Evolutionary conservation across 768 basidiomycete genomes (phyloP).

Genomic region (Guyanaporus albipodus): DNA sequence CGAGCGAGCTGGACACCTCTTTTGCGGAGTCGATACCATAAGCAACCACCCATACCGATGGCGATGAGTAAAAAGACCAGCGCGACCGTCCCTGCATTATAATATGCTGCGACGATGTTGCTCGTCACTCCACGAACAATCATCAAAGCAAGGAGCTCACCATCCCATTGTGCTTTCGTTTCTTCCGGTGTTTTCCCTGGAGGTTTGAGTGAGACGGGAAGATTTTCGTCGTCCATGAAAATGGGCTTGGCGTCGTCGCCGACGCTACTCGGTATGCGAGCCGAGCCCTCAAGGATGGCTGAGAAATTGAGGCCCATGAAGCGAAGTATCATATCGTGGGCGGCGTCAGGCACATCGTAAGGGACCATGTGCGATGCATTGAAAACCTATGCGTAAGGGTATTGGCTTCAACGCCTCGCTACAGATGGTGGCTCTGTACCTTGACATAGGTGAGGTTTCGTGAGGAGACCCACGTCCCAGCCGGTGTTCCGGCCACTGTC

Average conservation of each 20-base stretch:
- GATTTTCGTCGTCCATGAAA: constrained; percentile 45
- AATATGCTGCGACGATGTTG: constrained; percentile 63
- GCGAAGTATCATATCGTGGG: constrained; percentile 98
- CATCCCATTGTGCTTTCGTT: constrained; percentile 88
- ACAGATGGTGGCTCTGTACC: constrained; percentile 35
- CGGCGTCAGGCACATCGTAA: constrained; percentile 77
- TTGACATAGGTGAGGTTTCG: constrained; percentile 93
- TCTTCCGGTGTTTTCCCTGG: constrained; percentile 65
- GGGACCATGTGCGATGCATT: constrained; percentile 97
- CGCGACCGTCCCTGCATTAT: constrained; percentile 86
- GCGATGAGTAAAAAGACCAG: constrained; percentile 77
- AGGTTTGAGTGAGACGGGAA: constrained; percentile 34
- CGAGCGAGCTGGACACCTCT: constrained; percentile 25
- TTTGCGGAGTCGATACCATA: constrained; percentile 63
- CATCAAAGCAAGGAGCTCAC: constrained; percentile 36
- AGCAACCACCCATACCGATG: constrained; percentile 61
- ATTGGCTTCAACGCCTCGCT: neutral
- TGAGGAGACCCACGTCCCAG: constrained; percentile 88
- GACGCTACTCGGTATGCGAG: constrained; percentile 74
- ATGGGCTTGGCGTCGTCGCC: constrained; percentile 69
- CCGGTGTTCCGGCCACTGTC: constrained; percentile 69
- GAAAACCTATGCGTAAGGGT: constrained; percentile 52
- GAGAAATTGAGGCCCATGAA: constrained; percentile 94
- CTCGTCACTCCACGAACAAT: constrained; percentile 1
- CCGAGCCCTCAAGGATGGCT: constrained; percentile 73